A percentile compares a stretch with the other conserved stretches of the same genome.
These are phyloP conservation scores for Paramicrosporidium saccamoebae DNA, from an alignment of 371 early-diverging fungal genomes.

Conservation along the genomic window DNA sequence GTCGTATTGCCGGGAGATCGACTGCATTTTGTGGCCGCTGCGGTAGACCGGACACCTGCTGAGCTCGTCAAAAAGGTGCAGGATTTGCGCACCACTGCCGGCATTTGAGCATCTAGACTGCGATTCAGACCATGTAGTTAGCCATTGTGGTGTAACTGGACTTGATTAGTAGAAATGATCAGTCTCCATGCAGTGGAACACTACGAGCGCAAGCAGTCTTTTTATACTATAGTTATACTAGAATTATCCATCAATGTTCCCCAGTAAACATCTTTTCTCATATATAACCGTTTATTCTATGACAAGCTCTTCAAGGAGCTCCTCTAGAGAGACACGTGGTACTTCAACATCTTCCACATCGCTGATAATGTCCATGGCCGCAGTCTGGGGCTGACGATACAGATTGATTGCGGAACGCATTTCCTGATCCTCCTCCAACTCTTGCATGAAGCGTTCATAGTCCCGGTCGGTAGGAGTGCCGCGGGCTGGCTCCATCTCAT, in stretches of 20 bases:
- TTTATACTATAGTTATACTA: too few relatives aligned
- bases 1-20: conserved; percentile 22
- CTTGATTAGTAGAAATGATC: conserved; percentile 3
- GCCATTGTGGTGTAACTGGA: not conserved
- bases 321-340: too few relatives aligned
- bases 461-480: conserved; percentile 15
- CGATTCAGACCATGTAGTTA: conserved; percentile 1
- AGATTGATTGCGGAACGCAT: conserved; percentile 63
- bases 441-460: conserved; percentile 15
- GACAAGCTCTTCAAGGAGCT: too few relatives aligned
- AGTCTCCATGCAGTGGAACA: too few relatives aligned
- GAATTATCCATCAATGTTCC: too few relatives aligned
- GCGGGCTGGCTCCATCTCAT: conserved; percentile 17
- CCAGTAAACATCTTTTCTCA: too few relatives aligned
- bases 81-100: conserved; percentile 20
- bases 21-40: conserved; percentile 38
- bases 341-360: conserved; percentile 4
- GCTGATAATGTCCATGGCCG: conserved; percentile 1
- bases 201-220: too few relatives aligned
- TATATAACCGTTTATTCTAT: too few relatives aligned
- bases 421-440: conserved; percentile 85
- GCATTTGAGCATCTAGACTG: conserved; percentile 1
- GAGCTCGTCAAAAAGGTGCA: conserved; percentile 79
- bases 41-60: conserved; percentile 41
- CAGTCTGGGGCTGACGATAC: conserved; percentile 20